Evolutionary conservation across 1,139 yeast genomes (phyloP).

Genomic region (Fermentozyma sake): DNA sequence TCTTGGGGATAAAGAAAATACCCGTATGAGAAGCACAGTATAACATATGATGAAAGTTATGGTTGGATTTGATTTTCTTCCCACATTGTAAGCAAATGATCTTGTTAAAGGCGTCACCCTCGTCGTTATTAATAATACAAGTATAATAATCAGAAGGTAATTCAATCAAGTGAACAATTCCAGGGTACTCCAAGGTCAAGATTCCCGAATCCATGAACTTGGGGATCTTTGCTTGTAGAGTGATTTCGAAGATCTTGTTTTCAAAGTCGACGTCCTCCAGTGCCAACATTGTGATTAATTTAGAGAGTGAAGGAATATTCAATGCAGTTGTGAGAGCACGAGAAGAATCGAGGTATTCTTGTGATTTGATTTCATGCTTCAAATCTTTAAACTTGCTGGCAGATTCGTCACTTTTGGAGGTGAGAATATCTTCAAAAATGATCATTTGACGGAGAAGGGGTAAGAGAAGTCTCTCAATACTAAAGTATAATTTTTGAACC

Average conservation of each 20-base stretch:
- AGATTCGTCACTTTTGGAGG: conserved; percentile 19
- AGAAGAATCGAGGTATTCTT: conserved; percentile 15
- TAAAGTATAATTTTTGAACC: conserved; percentile 12
- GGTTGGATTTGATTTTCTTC: conserved; percentile 12
- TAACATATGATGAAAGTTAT: conserved; percentile 20
- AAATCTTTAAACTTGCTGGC: conserved; percentile 15
- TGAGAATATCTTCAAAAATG: conserved; percentile 31
- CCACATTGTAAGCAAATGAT: conserved; percentile 35
- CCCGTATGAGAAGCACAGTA: conserved; percentile 28
- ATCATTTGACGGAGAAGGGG: conserved; percentile 36
- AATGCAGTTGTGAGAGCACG: conserved; percentile 19
- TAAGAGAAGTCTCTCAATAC: conserved; percentile 27
- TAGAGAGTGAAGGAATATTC: conserved; percentile 18
- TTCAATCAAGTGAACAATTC: conserved; percentile 34
- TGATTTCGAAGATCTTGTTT: conserved; percentile 19
- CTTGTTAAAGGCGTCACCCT: conserved; percentile 18
- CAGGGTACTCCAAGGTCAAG: conserved; percentile 33
- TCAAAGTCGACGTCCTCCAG: conserved; percentile 18
- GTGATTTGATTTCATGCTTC: conserved; percentile 14
- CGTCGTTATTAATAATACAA: conserved; percentile 23
- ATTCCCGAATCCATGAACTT: conserved; percentile 19
- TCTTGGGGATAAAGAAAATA: conserved; percentile 41
- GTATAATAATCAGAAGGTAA: conserved; percentile 33
- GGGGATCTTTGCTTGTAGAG: conserved; percentile 25
- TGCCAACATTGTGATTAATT: conserved; percentile 13